Evolutionary conservation across 176 grass and related monocot species (phyloP).

Genomic region (Poa pratensis): DNA sequence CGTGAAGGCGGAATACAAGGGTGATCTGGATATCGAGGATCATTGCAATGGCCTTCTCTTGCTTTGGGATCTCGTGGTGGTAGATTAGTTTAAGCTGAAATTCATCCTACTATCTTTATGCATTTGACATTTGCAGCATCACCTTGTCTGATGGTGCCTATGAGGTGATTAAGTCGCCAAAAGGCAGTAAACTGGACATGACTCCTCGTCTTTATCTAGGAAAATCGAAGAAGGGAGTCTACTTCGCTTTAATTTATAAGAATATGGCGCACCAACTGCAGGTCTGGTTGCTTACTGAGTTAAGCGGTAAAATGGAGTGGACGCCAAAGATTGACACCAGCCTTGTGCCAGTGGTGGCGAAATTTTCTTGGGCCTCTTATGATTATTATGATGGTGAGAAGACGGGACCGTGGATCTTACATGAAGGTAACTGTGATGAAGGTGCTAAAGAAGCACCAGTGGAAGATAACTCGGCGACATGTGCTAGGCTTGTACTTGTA

Average conservation of each 20-base stretch:
- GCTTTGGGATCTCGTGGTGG: too few relatives aligned
- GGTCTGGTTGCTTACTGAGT: not conserved
- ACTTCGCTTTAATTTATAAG: not conserved
- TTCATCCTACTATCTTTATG: not conserved
- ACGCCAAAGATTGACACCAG: not conserved
- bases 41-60: too few relatives aligned
- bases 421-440: not conserved
- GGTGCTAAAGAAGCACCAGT: not conserved
- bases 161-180: not conserved
- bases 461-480: not conserved
- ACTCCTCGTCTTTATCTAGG: not conserved
- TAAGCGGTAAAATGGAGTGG: not conserved
- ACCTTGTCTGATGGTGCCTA: not conserved
- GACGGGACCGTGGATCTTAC: not conserved
- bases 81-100: not conserved
- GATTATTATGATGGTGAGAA: too few relatives aligned
- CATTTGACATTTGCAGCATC: conserved; percentile 1
- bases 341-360: not conserved
- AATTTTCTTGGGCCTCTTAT: not conserved
- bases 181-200: not conserved
- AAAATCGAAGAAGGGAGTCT: conserved; percentile 9
- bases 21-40: too few relatives aligned
- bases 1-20: too few relatives aligned
- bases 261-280: not conserved
- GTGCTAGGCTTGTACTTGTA: not conserved